Evolutionary conservation across 208 protist species (phyloP).

Genomic region (Crithidia mellificae): DNA sequence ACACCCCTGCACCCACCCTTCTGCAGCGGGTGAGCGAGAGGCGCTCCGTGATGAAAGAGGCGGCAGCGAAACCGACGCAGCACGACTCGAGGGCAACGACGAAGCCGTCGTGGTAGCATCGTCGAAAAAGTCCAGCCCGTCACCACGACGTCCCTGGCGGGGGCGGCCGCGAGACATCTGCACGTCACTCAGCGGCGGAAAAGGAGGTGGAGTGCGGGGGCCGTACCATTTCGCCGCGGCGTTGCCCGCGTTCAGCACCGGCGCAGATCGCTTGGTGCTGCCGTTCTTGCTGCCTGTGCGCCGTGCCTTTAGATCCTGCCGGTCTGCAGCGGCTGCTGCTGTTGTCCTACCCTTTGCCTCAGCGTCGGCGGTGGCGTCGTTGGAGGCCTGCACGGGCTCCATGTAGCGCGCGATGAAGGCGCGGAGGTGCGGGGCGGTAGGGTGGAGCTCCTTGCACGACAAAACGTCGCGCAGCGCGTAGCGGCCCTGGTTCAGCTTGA

Average conservation of each 20-base stretch:
- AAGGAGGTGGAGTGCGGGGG: slow-evolving; percentile 3
- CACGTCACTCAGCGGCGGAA: not conserved
- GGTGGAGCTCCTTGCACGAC: slow-evolving; percentile 75
- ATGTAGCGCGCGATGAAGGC: slow-evolving; percentile 83
- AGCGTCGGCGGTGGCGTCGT: too few species aligned
- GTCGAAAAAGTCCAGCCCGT: too few species aligned
- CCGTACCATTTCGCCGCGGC: slow-evolving; percentile 18
- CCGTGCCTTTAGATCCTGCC: too few species aligned
- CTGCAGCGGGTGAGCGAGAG: not conserved
- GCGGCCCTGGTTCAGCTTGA: slow-evolving; percentile 73
- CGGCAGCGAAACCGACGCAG: not conserved
- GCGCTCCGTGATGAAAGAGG: not conserved
- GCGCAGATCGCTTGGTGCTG: not conserved
- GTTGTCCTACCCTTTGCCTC: not conserved
- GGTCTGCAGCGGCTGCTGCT: not conserved
- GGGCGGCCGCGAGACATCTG: not conserved
- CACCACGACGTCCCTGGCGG: not conserved
- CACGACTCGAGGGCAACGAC: not conserved
- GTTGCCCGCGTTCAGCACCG: not conserved
- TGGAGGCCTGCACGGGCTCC: slow-evolving; percentile 16
- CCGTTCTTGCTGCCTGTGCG: too few species aligned
- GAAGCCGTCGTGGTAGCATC: too few species aligned
- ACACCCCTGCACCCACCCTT: slow-evolving; percentile 15
- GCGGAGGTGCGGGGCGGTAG: slow-evolving; percentile 58
- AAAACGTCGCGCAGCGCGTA: slow-evolving; percentile 87